These are phyloP conservation scores for Candida neerlandica DNA, from an alignment of 1,139 yeast species.

Conservation along the genomic window DNA sequence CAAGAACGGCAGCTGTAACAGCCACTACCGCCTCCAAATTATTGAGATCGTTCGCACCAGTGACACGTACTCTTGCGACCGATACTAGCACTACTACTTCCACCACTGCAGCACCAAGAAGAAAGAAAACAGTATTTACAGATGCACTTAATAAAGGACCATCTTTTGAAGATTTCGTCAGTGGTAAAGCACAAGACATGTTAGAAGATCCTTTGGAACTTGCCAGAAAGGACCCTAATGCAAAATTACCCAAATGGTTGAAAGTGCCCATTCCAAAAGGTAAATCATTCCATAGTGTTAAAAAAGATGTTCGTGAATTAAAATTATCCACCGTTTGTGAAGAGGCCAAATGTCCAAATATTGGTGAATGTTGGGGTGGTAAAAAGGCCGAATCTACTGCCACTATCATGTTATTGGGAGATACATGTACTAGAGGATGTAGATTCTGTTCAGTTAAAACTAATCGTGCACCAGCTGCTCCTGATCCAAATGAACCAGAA, in stretches of 20 bases:
- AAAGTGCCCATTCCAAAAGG: slow-evolving; percentile 97
- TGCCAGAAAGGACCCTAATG: slow-evolving; percentile 59
- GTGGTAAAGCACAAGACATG: slow-evolving; percentile 74
- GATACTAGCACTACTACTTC: slow-evolving; percentile 9
- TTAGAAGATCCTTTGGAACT: slow-evolving; percentile 68
- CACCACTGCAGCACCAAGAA: slow-evolving; percentile 19
- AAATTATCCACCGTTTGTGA: slow-evolving; percentile 95
- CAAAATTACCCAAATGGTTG: slow-evolving; percentile 88
- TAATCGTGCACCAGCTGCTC: slow-evolving; percentile 78
- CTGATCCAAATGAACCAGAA: slow-evolving; percentile 96
- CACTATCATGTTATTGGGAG: slow-evolving; percentile 97
- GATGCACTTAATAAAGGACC: slow-evolving; percentile 85
- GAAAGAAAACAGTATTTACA: slow-evolving; percentile 64
- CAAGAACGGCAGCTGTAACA: background rate
- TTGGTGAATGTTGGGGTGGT: slow-evolving; percentile 99
- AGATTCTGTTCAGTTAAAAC: slow-evolving; percentile 97
- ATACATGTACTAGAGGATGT: slow-evolving; percentile 98
- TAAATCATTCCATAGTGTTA: slow-evolving; percentile 72
- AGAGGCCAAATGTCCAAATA: slow-evolving; percentile 98
- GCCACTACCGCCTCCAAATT: background rate
- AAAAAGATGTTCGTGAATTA: slow-evolving; percentile 84
- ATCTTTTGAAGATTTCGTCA: slow-evolving; percentile 86
- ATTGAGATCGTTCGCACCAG: background rate
- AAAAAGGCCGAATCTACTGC: slow-evolving; percentile 96
- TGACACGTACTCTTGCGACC: slow-evolving; percentile 18